phyloP scores from a whole-genome alignment of 148 eudicot species.

The Rhododendron kiyosumense region DNA sequence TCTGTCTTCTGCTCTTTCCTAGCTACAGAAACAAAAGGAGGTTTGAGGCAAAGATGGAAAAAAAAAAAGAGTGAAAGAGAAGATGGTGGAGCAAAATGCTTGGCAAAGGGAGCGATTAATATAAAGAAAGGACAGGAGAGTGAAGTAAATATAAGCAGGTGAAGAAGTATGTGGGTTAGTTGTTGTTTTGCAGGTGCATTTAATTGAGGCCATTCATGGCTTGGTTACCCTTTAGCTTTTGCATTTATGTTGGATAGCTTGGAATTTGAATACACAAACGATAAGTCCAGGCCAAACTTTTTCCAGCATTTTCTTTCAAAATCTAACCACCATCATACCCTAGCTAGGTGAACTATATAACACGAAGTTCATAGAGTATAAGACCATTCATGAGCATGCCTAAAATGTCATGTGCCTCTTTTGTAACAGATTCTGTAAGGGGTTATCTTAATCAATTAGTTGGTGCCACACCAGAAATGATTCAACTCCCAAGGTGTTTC shows the following conservation, averaged over 20 bases:
- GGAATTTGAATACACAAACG: not conserved
- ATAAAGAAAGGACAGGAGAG: constrained; percentile 21
- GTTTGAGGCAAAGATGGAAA: not conserved
- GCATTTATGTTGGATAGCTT: not conserved
- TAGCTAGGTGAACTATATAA: not conserved
- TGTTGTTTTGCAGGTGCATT: constrained; percentile 55
- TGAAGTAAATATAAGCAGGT: constrained; percentile 56
- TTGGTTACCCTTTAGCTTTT: not conserved
- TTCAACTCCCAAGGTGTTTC: too few relatives aligned
- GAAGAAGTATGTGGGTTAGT: constrained; percentile 50
- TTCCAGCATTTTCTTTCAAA: not conserved
- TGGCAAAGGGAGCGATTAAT: constrained; percentile 18
- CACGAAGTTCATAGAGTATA: not conserved
- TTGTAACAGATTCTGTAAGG: not conserved
- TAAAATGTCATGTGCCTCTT: not conserved
- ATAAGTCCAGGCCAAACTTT: not conserved
- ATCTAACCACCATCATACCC: not conserved
- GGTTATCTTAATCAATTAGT: too few relatives aligned
- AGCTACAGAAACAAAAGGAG: too few relatives aligned
- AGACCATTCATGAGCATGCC: not conserved
- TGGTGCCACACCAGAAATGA: too few relatives aligned
- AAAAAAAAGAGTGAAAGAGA: not conserved
- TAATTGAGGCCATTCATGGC: constrained; percentile 21
- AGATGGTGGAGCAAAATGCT: constrained; percentile 3
- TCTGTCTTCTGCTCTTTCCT: not conserved